Percentiles rank a stretch among this genome's conserved stretches.
Conservation (phyloP, 116 monocot genomes). For the Phalaenopsis hybrid region DNA sequence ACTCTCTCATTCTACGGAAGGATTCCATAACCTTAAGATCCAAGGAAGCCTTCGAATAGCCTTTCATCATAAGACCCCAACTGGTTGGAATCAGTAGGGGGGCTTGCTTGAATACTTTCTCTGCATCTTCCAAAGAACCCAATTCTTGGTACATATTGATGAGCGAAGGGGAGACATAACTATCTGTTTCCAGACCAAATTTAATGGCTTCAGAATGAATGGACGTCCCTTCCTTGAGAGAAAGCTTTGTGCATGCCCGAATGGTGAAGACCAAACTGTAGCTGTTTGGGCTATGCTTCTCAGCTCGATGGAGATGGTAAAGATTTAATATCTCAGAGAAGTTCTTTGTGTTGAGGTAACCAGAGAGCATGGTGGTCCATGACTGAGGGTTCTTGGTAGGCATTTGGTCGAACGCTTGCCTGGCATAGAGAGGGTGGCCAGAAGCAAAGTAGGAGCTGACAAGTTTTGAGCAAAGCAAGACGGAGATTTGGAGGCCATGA, state of each 20-base stretch:
- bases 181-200: slow-evolving; percentile 16
- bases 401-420: slow-evolving; percentile 35
- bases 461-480: slow-evolving; percentile 32
- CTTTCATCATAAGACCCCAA: slow-evolving; percentile 47
- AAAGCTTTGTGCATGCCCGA: slow-evolving; percentile 23
- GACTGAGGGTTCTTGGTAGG: slow-evolving; percentile 15
- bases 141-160: slow-evolving; percentile 29
- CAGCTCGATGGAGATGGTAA: slow-evolving; percentile 15
- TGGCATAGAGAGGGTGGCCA: slow-evolving; percentile 14
- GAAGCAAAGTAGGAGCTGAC: slow-evolving; percentile 16
- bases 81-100: not conserved
- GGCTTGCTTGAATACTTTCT: slow-evolving; percentile 18
- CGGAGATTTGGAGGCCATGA: slow-evolving; percentile 25
- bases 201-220: slow-evolving; percentile 35
- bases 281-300: slow-evolving; percentile 19
- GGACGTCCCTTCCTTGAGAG: slow-evolving; percentile 6
- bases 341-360: slow-evolving; percentile 17
- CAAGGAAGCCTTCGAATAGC: slow-evolving; percentile 19
- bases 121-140: slow-evolving; percentile 25
- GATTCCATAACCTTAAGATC: slow-evolving; percentile 19
- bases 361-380: slow-evolving; percentile 45
- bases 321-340: slow-evolving; percentile 19
- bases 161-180: slow-evolving; percentile 25
- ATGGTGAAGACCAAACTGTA: slow-evolving; percentile 30
- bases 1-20: slow-evolving; percentile 25